Evolutionary conservation across 1,139 yeast species (phyloP).

Genomic region (Hyphopichia burtonii): DNA sequence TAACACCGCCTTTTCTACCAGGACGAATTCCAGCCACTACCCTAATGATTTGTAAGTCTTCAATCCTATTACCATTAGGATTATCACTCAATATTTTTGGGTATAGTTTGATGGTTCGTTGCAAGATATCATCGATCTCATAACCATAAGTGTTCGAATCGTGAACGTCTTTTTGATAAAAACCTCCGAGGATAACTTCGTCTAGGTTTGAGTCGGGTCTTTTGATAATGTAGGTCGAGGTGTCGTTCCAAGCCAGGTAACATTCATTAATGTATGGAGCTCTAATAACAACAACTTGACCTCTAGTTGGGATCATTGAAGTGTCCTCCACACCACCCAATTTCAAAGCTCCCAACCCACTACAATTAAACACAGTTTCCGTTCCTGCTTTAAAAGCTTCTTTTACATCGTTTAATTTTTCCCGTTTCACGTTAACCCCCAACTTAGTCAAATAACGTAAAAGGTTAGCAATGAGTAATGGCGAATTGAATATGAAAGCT

Average conservation of each 20-base stretch:
- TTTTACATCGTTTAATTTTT: slow-evolving; percentile 7
- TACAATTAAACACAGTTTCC: slow-evolving; percentile 60
- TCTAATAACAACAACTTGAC: slow-evolving; percentile 63
- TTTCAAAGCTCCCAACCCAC: slow-evolving; percentile 61
- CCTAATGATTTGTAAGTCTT: slow-evolving; percentile 46
- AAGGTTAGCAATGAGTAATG: slow-evolving; percentile 15
- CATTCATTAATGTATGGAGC: slow-evolving; percentile 56
- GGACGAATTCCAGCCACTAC: slow-evolving; percentile 69
- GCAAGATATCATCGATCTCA: slow-evolving; percentile 58
- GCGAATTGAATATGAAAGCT: slow-evolving; percentile 25
- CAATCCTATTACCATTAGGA: slow-evolving; percentile 14
- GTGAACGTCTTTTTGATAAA: slow-evolving; percentile 57
- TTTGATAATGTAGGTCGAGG: slow-evolving; percentile 67
- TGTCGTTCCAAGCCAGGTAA: slow-evolving; percentile 47
- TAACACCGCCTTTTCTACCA: slow-evolving; percentile 60
- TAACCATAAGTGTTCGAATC: slow-evolving; percentile 51
- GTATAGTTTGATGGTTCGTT: slow-evolving; percentile 50
- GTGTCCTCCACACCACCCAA: slow-evolving; percentile 58
- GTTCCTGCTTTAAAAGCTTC: slow-evolving; percentile 18
- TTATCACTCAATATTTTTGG: slow-evolving; percentile 51
- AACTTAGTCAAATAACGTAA: slow-evolving; percentile 7
- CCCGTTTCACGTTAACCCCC: slow-evolving; percentile 12
- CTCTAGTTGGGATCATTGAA: slow-evolving; percentile 60
- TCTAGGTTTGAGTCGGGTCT: slow-evolving; percentile 57
- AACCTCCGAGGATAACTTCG: slow-evolving; percentile 69